Evolutionary conservation across 306 rosid genomes (phyloP).

Genomic region (Lagenaria siceraria): DNA sequence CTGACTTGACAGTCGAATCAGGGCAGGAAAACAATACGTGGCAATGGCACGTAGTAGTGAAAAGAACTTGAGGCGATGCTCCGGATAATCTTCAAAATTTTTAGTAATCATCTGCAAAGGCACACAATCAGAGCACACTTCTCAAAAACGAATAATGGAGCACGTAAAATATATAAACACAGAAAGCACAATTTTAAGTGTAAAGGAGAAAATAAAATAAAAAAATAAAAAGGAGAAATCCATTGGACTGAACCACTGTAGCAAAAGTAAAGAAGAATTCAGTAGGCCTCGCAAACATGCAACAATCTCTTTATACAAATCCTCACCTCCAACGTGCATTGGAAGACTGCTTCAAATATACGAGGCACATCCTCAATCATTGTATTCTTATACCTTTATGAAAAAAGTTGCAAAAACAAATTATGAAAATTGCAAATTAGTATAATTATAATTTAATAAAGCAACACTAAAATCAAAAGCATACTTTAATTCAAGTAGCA

Average conservation of each 20-base stretch:
- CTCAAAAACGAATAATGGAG: background rate
- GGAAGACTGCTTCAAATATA: conserved; percentile 95
- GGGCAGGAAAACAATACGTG: conserved; percentile 84
- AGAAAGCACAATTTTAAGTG: background rate
- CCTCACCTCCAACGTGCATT: conserved; percentile 92
- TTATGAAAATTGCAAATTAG: background rate
- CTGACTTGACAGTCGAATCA: conserved; percentile 79
- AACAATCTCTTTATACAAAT: background rate
- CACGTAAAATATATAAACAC: background rate
- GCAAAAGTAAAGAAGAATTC: background rate
- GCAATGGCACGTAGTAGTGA: conserved; percentile 94
- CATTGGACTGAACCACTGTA: background rate
- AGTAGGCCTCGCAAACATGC: background rate
- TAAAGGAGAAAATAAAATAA: too few species aligned
- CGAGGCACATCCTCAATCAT: conserved; percentile 95
- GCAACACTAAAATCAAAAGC: background rate
- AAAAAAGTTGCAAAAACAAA: background rate
- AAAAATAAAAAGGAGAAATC: background rate
- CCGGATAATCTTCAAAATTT: conserved; percentile 93
- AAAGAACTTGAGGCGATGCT: conserved; percentile 95
- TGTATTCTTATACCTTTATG: conserved; percentile 62
- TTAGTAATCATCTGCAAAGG: conserved; percentile 73
- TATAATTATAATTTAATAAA: background rate
- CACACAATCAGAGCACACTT: background rate
- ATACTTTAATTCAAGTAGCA: background rate